Base-by-base conservation (phyloP, 202 grass and related monocot species). In the Schoenoplectus tabernaemontani region DNA sequence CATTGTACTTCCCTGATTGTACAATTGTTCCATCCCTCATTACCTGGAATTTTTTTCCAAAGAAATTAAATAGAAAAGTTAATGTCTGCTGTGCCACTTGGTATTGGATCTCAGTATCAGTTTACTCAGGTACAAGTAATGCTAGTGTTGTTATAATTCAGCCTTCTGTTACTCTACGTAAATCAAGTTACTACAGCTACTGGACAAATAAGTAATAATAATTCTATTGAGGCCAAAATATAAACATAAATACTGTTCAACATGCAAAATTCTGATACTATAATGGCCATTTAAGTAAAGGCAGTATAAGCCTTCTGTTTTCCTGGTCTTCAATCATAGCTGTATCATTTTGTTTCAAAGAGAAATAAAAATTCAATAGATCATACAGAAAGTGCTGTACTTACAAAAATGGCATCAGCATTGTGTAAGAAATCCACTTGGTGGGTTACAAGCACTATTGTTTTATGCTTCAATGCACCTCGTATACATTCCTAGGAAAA, bases 381-480 rank as follows among this genome's bases (percentile, higher is more conserved):
- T 48, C 46, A 69, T 15, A 57, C 16, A 76, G 23, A 48, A 16
- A 56, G 16, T 53, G 28, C 42, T 48, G 64, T n/a, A 43, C 83
- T 85, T 84, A 99, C 96, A 78, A 92, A 92, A 81, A 99, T 99
- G 64, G 70, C 54, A 41, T 99, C 92, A 7, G 88, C 96, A 72
- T 99, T 99, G 88, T 96, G 96, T 78, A 99, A 81, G 85, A 99
- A 99, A 83, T 99, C 96, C 4, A 99, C 90, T 89, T 99, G 96
- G 82, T 99, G 96, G 15, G 96, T 96, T 57, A 99, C 90, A 46
- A 99, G 96, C 32, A 99, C 50, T 13, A 99, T 56, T 7, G 96
- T 99, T 82, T 99, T 95, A 82, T 89, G 53, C 82, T 91, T 96
- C 57, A 99, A 88, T 38, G 87, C 88, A 67, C 92, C 96, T 73